Conservation (phyloP, 1,284 basidiomycete species). For the Leccinum glutinopallens region DNA sequence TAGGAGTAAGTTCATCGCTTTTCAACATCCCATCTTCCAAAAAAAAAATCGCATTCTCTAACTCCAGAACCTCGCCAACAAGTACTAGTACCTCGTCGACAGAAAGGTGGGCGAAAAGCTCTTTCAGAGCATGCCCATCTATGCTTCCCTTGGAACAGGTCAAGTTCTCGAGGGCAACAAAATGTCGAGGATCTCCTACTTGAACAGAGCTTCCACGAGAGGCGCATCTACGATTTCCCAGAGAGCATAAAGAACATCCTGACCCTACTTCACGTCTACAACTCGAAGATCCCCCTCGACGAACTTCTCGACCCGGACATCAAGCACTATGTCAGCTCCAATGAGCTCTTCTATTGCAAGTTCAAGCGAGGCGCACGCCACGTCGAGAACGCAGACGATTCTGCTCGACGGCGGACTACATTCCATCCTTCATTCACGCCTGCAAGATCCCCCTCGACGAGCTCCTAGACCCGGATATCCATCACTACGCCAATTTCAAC, state of each 20-base stretch:
- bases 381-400: slow-evolving; percentile 63
- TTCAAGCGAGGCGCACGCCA: slow-evolving; percentile 69
- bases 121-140: slow-evolving; percentile 59
- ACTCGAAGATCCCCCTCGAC: slow-evolving; percentile 47
- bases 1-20: too few relatives aligned
- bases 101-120: slow-evolving; percentile 62
- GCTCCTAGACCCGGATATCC: slow-evolving; percentile 64
- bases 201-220: slow-evolving; percentile 70
- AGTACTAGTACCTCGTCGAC: slow-evolving; percentile 50
- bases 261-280: slow-evolving; percentile 75
- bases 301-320: slow-evolving; percentile 72
- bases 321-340: slow-evolving; percentile 69
- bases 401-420: slow-evolving; percentile 77
- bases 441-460: slow-evolving; percentile 68
- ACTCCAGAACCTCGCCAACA: slow-evolving; percentile 40
- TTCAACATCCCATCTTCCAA: too few relatives aligned
- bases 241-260: slow-evolving; percentile 63
- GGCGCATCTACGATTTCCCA: slow-evolving; percentile 54
- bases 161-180: slow-evolving; percentile 47
- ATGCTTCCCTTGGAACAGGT: slow-evolving; percentile 72
- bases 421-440: slow-evolving; percentile 73
- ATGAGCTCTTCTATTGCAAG: slow-evolving; percentile 78
- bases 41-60: background rate
- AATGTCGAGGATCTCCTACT: slow-evolving; percentile 60
- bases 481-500: slow-evolving; percentile 74